phyloP scores from a whole-genome alignment of 352 stramenopile genomes.

The Thraustotheca clavata region DNA sequence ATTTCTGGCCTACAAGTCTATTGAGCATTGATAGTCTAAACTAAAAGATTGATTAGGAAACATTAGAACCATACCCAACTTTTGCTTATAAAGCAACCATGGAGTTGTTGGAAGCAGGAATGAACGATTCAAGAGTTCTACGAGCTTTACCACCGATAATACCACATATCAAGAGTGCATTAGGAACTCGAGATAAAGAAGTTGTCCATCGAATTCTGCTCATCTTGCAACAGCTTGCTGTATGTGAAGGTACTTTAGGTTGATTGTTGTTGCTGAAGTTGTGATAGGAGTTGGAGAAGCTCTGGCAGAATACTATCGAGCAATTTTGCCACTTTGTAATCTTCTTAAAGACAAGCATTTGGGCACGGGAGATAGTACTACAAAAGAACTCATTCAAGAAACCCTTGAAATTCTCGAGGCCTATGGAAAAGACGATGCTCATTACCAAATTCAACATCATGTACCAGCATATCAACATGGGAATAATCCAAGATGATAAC shows the following conservation, averaged over 20 bases:
- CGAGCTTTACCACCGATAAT: conserved; percentile 48
- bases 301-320: conserved; percentile 56
- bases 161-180: conserved; percentile 48
- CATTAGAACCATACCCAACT: conserved; percentile 56
- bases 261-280: too few relatives aligned
- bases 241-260: conserved; percentile 34
- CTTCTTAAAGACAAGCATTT: conserved; percentile 72
- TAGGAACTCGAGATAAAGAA: conserved; percentile 51
- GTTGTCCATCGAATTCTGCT: conserved; percentile 61
- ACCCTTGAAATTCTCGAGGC: conserved; percentile 63
- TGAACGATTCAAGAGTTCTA: conserved; percentile 39
- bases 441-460: conserved; percentile 68
- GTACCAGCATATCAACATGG: conserved; percentile 51
- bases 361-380: conserved; percentile 51
- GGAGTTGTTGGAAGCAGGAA: conserved; percentile 46
- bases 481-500: too few relatives aligned
- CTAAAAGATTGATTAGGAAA: conserved; percentile 28
- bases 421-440: conserved; percentile 57
- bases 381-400: conserved; percentile 48
- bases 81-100: conserved; percentile 65
- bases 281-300: conserved; percentile 39
- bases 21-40: not conserved
- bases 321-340: conserved; percentile 71
- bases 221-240: conserved; percentile 58
- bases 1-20: conserved; percentile 41